Percentiles rank a stretch among this genome's conserved stretches.
phyloP scores from a whole-genome alignment of 192 early-diverging fungal species.

The Funneliformis mosseae region DNA sequence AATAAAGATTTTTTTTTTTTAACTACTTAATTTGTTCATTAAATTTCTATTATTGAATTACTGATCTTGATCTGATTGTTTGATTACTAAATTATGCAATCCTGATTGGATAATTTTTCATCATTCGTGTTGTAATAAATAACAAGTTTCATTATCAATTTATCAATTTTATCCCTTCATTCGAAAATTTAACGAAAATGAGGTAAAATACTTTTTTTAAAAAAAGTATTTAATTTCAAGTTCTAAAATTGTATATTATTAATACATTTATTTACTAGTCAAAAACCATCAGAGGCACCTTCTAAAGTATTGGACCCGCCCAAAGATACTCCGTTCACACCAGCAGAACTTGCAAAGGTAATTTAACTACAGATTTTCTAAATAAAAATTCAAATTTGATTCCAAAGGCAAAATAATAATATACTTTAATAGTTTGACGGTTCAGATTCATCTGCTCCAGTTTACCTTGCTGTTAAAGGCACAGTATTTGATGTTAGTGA shows the following conservation, averaged over 20 bases:
- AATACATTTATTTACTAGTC: not conserved
- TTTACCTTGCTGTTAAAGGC: slow-evolving; percentile 87
- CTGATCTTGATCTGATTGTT: too few species aligned
- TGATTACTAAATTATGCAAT: too few species aligned
- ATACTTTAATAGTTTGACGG: slow-evolving; percentile 56
- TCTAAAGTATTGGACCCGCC: not conserved
- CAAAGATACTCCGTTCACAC: slow-evolving; percentile 7
- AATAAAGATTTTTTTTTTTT: too few species aligned
- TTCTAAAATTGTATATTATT: not conserved
- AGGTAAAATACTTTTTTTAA: not conserved
- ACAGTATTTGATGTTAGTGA: slow-evolving; percentile 75
- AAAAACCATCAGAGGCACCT: too few species aligned
- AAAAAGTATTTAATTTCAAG: not conserved
- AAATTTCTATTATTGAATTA: too few species aligned
- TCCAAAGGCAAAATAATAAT: not conserved
- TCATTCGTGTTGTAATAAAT: too few species aligned
- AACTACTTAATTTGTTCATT: too few species aligned
- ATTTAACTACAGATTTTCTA: not conserved
- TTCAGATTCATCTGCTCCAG: slow-evolving; percentile 52
- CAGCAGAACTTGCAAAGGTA: slow-evolving; percentile 10
- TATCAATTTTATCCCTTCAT: too few species aligned
- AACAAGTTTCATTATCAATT: too few species aligned
- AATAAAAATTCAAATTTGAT: not conserved
- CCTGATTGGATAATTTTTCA: too few species aligned
- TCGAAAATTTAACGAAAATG: not conserved